Evolutionary conservation across 2,329 filamentous ascomycete species (phyloP).

Genomic region (Fonsecaea monophora): DNA sequence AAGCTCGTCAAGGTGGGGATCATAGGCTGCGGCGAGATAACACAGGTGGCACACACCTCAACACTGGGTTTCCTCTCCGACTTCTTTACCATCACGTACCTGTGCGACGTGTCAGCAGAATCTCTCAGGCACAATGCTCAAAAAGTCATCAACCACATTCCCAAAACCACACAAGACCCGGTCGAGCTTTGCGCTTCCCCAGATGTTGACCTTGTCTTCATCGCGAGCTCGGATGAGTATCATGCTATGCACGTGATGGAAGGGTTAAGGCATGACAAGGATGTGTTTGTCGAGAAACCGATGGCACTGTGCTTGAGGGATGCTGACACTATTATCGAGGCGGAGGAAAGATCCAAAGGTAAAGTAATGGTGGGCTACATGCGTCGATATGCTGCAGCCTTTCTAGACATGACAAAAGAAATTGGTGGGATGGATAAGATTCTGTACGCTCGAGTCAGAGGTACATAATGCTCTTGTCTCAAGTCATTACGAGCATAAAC

Average conservation of each 20-base stretch:
- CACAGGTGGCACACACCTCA: slow-evolving; percentile 62
- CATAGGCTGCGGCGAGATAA: slow-evolving; percentile 52
- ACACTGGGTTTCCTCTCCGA: slow-evolving; percentile 54
- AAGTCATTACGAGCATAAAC: neutral
- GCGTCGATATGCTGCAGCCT: slow-evolving; percentile 65
- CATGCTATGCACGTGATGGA: slow-evolving; percentile 61
- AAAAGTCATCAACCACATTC: slow-evolving; percentile 46
- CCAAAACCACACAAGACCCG: slow-evolving; percentile 39
- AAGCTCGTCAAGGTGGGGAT: slow-evolving; percentile 45
- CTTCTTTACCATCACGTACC: slow-evolving; percentile 55
- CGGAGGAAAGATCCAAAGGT: slow-evolving; percentile 54
- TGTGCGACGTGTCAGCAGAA: slow-evolving; percentile 60
- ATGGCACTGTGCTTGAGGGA: slow-evolving; percentile 58
- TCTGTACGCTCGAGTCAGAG: slow-evolving; percentile 57
- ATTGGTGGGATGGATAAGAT: slow-evolving; percentile 60
- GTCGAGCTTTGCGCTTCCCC: slow-evolving; percentile 52
- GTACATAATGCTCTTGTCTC: slow-evolving; percentile 10
- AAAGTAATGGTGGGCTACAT: slow-evolving; percentile 67
- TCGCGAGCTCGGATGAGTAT: slow-evolving; percentile 62
- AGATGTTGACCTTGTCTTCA: slow-evolving; percentile 61
- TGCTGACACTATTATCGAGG: slow-evolving; percentile 56
- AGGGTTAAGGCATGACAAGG: slow-evolving; percentile 62
- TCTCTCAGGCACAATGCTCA: slow-evolving; percentile 48
- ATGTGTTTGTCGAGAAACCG: slow-evolving; percentile 67
- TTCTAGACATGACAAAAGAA: slow-evolving; percentile 62